Percentiles rank a stretch among this genome's conserved stretches.
These are phyloP conservation scores for Phascolomyces articulosus DNA, from an alignment of 371 early-diverging fungal species.

Conservation along the genomic window DNA sequence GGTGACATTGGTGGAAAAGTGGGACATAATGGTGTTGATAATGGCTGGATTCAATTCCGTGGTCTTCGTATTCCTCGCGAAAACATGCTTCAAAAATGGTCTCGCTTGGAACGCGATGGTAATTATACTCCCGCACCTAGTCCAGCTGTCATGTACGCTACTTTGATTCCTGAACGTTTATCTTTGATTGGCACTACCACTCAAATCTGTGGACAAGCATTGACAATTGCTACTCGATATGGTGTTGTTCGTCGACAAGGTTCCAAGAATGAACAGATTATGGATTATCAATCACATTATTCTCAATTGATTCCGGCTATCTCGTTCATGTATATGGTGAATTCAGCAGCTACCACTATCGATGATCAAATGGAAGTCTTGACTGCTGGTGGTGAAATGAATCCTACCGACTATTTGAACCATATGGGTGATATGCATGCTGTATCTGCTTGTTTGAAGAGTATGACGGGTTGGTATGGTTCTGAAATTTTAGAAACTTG, in stretches of 20 bases:
- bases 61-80: conserved; percentile 84
- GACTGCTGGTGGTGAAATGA: conserved; percentile 44
- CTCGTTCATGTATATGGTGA: conserved; percentile 58
- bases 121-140: conserved; percentile 60
- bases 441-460: conserved; percentile 60
- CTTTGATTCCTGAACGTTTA: conserved; percentile 71
- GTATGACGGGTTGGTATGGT: conserved; percentile 59
- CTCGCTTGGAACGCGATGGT: conserved; percentile 63
- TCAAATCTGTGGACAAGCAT: conserved; percentile 48
- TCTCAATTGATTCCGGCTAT: conserved; percentile 62
- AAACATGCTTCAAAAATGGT: conserved; percentile 79
- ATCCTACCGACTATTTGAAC: conserved; percentile 47
- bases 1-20: conserved; percentile 88
- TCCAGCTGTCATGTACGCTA: conserved; percentile 65
- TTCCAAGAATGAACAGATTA: conserved; percentile 63
- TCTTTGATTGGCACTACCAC: conserved; percentile 46
- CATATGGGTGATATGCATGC: conserved; percentile 68
- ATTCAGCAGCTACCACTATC: conserved; percentile 18
- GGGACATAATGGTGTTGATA: conserved; percentile 86
- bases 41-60: conserved; percentile 94
- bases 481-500: conserved; percentile 61
- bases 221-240: conserved; percentile 72
- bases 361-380: conserved; percentile 32
- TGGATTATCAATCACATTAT: conserved; percentile 69
- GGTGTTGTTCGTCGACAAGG: conserved; percentile 72